A percentile compares a stretch with the other conserved stretches of the same genome.
These are phyloP conservation scores for Purpureocillium takamizusanense DNA, from an alignment of 2,329 filamentous ascomycete genomes.

Conservation along the genomic window DNA sequence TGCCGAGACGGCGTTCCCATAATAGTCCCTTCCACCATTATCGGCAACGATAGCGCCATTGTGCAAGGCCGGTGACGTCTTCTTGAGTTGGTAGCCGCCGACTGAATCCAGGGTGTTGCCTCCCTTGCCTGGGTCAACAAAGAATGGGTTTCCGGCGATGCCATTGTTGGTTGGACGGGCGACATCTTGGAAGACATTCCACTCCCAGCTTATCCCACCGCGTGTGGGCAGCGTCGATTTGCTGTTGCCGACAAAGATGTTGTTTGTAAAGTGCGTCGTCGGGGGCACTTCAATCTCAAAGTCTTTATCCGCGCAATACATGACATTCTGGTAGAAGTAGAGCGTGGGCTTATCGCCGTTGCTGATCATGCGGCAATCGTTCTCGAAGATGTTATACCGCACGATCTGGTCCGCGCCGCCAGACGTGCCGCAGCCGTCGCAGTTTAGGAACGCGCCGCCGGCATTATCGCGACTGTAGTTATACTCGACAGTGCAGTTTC, in stretches of 20 bases:
- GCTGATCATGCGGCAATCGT: constrained; percentile 15
- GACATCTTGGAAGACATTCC: constrained; percentile 14
- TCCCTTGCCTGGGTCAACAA: constrained; percentile 7
- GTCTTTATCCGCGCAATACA: constrained; percentile 12
- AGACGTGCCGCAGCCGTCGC: constrained; percentile 14
- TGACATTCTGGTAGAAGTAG: constrained; percentile 15
- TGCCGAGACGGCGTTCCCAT: constrained; percentile 8
- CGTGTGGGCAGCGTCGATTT: constrained; percentile 10
- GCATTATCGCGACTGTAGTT: constrained; percentile 17
- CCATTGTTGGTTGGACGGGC: constrained; percentile 8
- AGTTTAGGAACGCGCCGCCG: constrained; percentile 16
- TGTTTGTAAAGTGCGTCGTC: constrained; percentile 13
- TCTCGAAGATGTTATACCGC: constrained; percentile 17
- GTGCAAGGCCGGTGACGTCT: constrained; percentile 9
- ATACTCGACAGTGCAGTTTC: constrained; percentile 16
- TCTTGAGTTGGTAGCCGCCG: constrained; percentile 9
- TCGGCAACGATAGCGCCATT: constrained; percentile 8
- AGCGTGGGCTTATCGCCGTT: constrained; percentile 11
- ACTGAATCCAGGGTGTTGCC: constrained; percentile 6
- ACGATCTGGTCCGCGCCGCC: constrained; percentile 14
- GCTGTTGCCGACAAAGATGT: constrained; percentile 14
- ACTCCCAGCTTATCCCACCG: constrained; percentile 10
- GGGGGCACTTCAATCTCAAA: constrained; percentile 11
- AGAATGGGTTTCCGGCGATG: constrained; percentile 7
- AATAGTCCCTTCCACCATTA: constrained; percentile 13